Conservation (phyloP, 2,329 filamentous ascomycete genomes). For the Cadophora luteo-olivacea region DNA sequence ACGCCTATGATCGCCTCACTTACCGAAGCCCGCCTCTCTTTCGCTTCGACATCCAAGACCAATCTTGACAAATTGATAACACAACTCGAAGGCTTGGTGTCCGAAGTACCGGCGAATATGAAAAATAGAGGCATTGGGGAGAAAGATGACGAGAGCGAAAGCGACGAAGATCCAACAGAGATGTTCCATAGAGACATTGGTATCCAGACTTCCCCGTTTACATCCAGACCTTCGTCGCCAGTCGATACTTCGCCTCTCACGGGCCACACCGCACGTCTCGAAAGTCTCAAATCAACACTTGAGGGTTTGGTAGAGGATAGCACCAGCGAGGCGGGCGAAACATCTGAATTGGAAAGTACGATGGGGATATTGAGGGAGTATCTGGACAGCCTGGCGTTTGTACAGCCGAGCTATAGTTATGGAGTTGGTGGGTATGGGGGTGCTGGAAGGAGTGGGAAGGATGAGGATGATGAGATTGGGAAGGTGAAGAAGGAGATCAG, state of each 20-base stretch:
- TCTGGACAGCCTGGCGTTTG: slow-evolving; percentile 65
- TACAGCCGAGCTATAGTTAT: slow-evolving; percentile 44
- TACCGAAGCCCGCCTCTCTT: slow-evolving; percentile 58
- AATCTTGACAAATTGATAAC: slow-evolving; percentile 59
- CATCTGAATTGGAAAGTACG: slow-evolving; percentile 35
- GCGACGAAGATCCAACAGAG: slow-evolving; percentile 72
- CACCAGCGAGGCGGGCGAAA: slow-evolving; percentile 34
- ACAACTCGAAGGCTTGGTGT: slow-evolving; percentile 62
- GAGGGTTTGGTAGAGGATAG: slow-evolving; percentile 57
- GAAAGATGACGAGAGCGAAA: slow-evolving; percentile 48
- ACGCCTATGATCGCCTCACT: slow-evolving; percentile 62
- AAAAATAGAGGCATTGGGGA: slow-evolving; percentile 37
- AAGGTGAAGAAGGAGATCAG: slow-evolving; percentile 77
- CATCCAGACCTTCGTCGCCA: slow-evolving; percentile 47
- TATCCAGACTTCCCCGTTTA: slow-evolving; percentile 71
- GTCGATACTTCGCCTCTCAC: slow-evolving; percentile 30
- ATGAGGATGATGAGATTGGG: slow-evolving; percentile 74
- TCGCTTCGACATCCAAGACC: slow-evolving; percentile 54
- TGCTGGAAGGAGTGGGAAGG: slow-evolving; percentile 44
- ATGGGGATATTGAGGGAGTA: slow-evolving; percentile 66
- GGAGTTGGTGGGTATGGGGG: slow-evolving; percentile 33
- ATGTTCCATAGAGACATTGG: slow-evolving; percentile 83
- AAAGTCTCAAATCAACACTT: slow-evolving; percentile 55
- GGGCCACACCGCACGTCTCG: slow-evolving; percentile 50
- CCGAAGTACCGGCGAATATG: slow-evolving; percentile 58